phyloP scores from a whole-genome alignment of 345 rosid species.

The Eucalyptus cloeziana region DNA sequence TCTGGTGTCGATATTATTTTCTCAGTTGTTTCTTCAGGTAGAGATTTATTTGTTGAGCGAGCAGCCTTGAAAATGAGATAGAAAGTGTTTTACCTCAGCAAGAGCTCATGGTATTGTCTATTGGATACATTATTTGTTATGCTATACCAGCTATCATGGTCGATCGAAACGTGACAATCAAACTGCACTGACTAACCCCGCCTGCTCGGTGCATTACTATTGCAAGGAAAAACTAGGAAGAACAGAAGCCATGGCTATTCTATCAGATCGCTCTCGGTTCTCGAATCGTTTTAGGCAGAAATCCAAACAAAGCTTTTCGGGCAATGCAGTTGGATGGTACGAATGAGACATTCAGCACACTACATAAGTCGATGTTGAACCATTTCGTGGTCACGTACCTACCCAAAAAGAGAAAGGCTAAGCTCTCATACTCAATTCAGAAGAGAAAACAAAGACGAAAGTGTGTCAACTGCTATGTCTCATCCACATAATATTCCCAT shows the following conservation, averaged over 20 bases:
- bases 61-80: neutral
- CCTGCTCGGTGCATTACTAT: neutral
- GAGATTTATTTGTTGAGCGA: too few relatives aligned
- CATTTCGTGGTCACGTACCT: neutral
- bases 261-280: neutral
- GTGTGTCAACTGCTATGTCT: neutral
- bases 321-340: neutral
- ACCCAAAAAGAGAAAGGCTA: neutral
- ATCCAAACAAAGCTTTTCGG: neutral
- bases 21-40: too few relatives aligned
- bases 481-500: neutral
- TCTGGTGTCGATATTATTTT: rapidly evolving
- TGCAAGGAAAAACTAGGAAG: neutral
- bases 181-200: neutral
- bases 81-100: neutral
- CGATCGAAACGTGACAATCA: neutral
- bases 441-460: neutral
- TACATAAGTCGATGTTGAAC: neutral
- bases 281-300: neutral
- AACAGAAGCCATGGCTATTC: neutral
- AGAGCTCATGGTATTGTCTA: neutral
- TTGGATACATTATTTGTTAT: neutral
- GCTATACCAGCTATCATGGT: neutral
- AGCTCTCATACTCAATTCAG: neutral
- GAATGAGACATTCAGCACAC: neutral